Evolutionary conservation across 75 land plant genomes (phyloP), one percentile per base, ranked within the genome.

Genomic region (Adiantum capillusveneris): DNA sequence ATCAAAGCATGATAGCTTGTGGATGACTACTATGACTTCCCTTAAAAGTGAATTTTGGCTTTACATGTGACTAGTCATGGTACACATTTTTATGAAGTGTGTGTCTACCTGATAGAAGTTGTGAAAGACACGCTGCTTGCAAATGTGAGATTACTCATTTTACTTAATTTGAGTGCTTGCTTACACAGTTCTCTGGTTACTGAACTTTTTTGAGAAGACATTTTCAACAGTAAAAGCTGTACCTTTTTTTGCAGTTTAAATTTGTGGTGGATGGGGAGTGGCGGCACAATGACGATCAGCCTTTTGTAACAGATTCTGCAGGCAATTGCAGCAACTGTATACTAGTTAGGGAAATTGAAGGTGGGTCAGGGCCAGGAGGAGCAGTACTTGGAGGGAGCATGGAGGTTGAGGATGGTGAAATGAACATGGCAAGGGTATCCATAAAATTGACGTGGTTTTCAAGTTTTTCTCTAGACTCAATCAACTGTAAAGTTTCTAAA

Each of bases 201-300:
- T n/a, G n/a, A n/a, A n/a, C n/a, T n/a, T n/a, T n/a, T n/a, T n/a
- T n/a, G n/a, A n/a, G n/a, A n/a, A n/a, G n/a, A n/a, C n/a, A n/a
- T n/a, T n/a, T n/a, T n/a, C n/a, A n/a, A n/a, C n/a, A n/a, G n/a
- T n/a, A n/a, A n/a, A n/a, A n/a, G n/a, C n/a, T n/a, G n/a, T n/a
- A n/a, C n/a, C n/a, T n/a, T n/a, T 24, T 12, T 25, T 29, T 77
- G 79, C 90, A 92, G 95, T 92, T 73, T 66, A 92, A 85, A 62
- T 92, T 92, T 59, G 73, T 64, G 74, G 97, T 92, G 53, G 97
- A 92, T 74, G 96, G 96, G 21, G 87, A 92, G 58, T 92, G 95
- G 86, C 53, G 84, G 19, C 86, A 88, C 55, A 96, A 92, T 71
- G 83, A 85, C 26, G 45, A 72, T 27, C 81, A 81, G 59, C 72